phyloP scores from a whole-genome alignment of 352 stramenopile species.

The Phytopythium litorale region DNA sequence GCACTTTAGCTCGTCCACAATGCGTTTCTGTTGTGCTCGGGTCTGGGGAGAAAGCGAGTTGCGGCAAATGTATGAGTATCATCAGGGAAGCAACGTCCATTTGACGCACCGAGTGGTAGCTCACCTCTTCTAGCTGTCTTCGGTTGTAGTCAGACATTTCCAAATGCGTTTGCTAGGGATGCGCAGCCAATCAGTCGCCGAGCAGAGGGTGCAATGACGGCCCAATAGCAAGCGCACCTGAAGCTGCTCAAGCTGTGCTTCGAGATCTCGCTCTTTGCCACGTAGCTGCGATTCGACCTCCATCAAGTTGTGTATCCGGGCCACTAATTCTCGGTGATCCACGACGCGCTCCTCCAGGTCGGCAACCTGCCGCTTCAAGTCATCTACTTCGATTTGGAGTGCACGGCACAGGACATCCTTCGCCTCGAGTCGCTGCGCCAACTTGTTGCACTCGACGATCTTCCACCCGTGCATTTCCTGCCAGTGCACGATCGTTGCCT shows the following conservation, averaged over 20 bases:
- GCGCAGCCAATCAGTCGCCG: neutral
- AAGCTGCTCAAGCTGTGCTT: conserved; percentile 28
- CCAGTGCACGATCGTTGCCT: conserved; percentile 37
- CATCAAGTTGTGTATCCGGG: conserved; percentile 40
- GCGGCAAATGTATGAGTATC: neutral
- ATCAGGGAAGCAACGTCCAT: neutral
- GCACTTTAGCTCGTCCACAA: conserved; percentile 60
- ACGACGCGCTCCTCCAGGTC: conserved; percentile 33
- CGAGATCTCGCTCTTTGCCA: conserved; percentile 22
- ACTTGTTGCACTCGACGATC: conserved; percentile 31
- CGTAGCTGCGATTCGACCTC: conserved; percentile 22
- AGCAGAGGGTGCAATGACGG: neutral
- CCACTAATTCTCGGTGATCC: conserved; percentile 30
- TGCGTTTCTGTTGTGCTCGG: conserved; percentile 40
- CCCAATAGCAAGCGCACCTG: conserved; percentile 15
- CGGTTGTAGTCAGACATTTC: conserved; percentile 42
- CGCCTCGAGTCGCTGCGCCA: conserved; percentile 49
- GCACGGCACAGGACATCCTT: conserved; percentile 51
- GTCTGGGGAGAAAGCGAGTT: conserved; percentile 13
- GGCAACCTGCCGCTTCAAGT: conserved; percentile 36
- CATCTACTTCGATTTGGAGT: conserved; percentile 43
- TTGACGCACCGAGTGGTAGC: neutral
- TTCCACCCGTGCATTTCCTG: conserved; percentile 48
- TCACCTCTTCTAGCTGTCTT: conserved; percentile 38
- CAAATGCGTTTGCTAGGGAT: conserved; percentile 36